Evolutionary conservation across 805 yeast genomes (phyloP).

Genomic region (Suhomyces xylopsoci): DNA sequence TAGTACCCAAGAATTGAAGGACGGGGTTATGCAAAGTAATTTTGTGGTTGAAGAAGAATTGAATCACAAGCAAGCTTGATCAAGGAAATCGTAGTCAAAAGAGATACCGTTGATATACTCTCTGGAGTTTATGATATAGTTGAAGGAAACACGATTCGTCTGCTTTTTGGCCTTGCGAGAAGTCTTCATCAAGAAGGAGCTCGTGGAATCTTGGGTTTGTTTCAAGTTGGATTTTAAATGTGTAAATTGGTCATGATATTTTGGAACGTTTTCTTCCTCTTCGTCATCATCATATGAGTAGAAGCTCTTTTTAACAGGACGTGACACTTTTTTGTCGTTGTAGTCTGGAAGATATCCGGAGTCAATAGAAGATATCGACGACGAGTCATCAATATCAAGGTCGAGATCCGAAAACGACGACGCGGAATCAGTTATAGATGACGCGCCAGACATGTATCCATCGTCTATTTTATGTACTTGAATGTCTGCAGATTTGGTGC

Average conservation of each 20-base stretch:
- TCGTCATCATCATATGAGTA: conserved; percentile 1
- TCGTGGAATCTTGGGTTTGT: conserved; percentile 1
- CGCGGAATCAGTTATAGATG: conserved; percentile 7
- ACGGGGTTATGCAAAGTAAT: background rate
- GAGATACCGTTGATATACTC: conserved; percentile 44
- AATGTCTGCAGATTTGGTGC: background rate
- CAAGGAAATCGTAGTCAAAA: conserved; percentile 43
- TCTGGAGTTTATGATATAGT: conserved; percentile 40
- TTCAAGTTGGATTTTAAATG: conserved; percentile 20
- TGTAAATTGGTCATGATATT: conserved; percentile 7
- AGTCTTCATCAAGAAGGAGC: conserved; percentile 1
- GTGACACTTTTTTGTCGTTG: conserved; percentile 6
- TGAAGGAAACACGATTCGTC: conserved; percentile 38
- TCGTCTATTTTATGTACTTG: conserved; percentile 11
- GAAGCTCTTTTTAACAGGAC: background rate
- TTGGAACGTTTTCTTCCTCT: conserved; percentile 1
- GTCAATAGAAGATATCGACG: conserved; percentile 11
- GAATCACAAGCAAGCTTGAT: conserved; percentile 29
- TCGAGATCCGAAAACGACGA: conserved; percentile 3
- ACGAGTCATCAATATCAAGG: conserved; percentile 9
- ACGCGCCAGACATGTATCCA: conserved; percentile 1
- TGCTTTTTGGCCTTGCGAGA: conserved; percentile 9
- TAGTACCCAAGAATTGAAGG: conserved; percentile 4
- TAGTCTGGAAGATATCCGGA: conserved; percentile 14
- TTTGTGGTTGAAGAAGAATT: background rate